These are phyloP conservation scores for Vaucheria bursata DNA, from an alignment of 352 stramenopile species.

Conservation along the genomic window DNA sequence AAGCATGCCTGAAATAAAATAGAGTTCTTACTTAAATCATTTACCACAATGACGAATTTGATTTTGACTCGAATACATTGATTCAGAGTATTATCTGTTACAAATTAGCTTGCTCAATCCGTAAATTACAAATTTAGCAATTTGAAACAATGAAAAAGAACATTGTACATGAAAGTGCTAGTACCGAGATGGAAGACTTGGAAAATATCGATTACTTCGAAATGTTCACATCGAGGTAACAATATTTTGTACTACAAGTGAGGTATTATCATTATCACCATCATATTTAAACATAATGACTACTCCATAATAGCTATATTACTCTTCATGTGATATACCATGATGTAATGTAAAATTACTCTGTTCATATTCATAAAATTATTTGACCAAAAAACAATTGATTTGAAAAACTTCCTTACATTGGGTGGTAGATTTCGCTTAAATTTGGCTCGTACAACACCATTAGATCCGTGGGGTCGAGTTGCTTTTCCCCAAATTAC, in stretches of 20 bases:
- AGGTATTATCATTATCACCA: neutral
- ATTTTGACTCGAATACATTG: no score
- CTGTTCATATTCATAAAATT: neutral
- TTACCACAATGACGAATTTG: no score
- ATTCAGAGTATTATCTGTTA: no score
- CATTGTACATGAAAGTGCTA: no score
- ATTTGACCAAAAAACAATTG: neutral
- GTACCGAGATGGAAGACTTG: no score
- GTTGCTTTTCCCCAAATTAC: constrained; percentile 98
- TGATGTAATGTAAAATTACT: no score
- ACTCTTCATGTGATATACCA: neutral
- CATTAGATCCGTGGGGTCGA: constrained; percentile 93
- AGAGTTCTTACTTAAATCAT: no score
- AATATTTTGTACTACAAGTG: neutral
- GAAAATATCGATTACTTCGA: no score
- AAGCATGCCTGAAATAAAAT: no score
- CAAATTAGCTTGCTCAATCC: no score
- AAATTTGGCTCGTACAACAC: constrained; percentile 97
- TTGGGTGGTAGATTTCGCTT: constrained; percentile 86
- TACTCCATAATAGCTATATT: neutral
- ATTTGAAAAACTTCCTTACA: constrained; percentile 10
- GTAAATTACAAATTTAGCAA: no score
- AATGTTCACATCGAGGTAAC: neutral
- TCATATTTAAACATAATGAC: neutral
- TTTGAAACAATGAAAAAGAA: no score